phyloP scores from a whole-genome alignment of 805 yeast species.

The Teunomyces aglyptinius region DNA sequence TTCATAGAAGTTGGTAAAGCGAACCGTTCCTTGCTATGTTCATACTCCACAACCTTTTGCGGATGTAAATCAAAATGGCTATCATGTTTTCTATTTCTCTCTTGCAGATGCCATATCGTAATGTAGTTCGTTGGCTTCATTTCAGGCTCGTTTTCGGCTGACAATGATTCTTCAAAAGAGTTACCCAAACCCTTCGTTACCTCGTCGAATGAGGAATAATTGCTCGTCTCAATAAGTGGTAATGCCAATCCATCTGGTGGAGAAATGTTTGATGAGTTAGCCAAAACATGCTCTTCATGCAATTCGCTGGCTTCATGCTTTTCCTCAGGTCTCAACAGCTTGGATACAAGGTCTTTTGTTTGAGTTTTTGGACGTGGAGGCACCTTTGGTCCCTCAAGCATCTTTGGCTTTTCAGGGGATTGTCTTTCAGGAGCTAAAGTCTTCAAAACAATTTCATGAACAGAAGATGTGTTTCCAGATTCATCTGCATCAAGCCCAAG shows the following conservation, averaged over 20 bases:
- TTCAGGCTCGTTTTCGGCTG: constrained; percentile 41
- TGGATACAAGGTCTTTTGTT: background rate
- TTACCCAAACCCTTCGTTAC: constrained; percentile 26
- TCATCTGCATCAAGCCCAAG: constrained; percentile 3
- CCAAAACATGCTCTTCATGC: constrained; percentile 23
- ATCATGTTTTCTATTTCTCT: constrained; percentile 15
- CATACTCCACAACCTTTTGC: background rate
- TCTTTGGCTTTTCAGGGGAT: background rate
- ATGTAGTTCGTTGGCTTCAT: constrained; percentile 27
- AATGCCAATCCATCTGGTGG: constrained; percentile 28
- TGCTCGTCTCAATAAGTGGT: constrained; percentile 43
- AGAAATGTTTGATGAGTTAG: constrained; percentile 43
- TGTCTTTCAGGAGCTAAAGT: constrained; percentile 17
- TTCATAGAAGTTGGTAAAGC: constrained; percentile 27
- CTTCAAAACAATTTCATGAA: constrained; percentile 17
- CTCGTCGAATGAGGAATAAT: constrained; percentile 41
- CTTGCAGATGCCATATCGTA: constrained; percentile 45
- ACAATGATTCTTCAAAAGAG: constrained; percentile 38
- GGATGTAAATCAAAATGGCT: background rate
- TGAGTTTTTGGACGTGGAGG: background rate
- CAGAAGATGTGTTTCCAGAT: constrained; percentile 4
- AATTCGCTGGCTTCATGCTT: background rate
- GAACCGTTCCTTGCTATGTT: background rate
- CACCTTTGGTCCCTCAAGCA: background rate
- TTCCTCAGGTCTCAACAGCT: background rate